These are phyloP conservation scores for Penicillium sp. DNA, from an alignment of 2,329 filamentous ascomycete species.

Conservation along the genomic window DNA sequence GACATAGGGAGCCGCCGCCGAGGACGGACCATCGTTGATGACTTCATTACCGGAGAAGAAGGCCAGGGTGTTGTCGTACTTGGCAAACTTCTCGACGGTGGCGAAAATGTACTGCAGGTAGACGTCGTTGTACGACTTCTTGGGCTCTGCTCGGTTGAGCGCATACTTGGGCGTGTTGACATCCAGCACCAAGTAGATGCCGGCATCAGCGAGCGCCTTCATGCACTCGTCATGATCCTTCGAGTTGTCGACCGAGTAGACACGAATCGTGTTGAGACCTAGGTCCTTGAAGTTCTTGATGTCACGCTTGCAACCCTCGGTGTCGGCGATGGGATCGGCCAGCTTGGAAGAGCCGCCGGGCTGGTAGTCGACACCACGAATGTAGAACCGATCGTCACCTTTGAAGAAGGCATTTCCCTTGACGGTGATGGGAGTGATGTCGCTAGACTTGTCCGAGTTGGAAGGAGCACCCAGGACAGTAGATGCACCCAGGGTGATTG, in stretches of 20 bases:
- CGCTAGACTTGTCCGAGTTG: constrained; percentile 37
- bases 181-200: constrained; percentile 87
- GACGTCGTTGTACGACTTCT: constrained; percentile 72
- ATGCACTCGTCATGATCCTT: constrained; percentile 79
- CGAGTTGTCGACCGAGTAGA: constrained; percentile 89
- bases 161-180: constrained; percentile 90
- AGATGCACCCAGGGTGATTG: constrained; percentile 44
- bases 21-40: constrained; percentile 63
- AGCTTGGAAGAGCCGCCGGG: constrained; percentile 58
- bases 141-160: constrained; percentile 70
- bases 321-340: constrained; percentile 70
- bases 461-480: constrained; percentile 43
- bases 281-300: constrained; percentile 76
- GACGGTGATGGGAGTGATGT: constrained; percentile 53
- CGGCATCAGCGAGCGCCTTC: constrained; percentile 69
- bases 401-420: constrained; percentile 64
- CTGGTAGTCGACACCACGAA: constrained; percentile 57
- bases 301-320: constrained; percentile 66
- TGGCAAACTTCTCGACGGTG: constrained; percentile 74
- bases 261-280: constrained; percentile 83
- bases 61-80: constrained; percentile 80
- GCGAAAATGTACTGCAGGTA: constrained; percentile 85
- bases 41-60: constrained; percentile 82
- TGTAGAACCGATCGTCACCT: constrained; percentile 52
- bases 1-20: constrained; percentile 63